Evolutionary conservation across 257 asterid genomes (phyloP).

Genomic region (Eucommia ulmoides): DNA sequence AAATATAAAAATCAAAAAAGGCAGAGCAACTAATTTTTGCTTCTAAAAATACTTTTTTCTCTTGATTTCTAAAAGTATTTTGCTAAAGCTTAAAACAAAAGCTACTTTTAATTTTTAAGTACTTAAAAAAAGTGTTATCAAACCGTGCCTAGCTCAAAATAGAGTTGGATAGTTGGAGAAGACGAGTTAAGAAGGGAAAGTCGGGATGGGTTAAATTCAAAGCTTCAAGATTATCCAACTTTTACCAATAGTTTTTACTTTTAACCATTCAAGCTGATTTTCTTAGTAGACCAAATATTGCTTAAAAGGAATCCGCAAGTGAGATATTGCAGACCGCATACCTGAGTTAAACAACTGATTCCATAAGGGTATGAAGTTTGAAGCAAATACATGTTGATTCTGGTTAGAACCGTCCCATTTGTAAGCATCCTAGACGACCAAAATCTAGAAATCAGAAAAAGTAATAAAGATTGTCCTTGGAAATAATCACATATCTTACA

Average conservation of each 20-base stretch:
- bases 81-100: not conserved
- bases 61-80: not conserved
- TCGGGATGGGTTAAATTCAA: not conserved
- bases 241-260: not conserved
- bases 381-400: slow-evolving; percentile 47
- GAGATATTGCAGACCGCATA: slow-evolving; percentile 2
- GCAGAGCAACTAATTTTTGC: too few species aligned
- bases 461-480: too few species aligned
- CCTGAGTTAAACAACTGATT: slow-evolving; percentile 46
- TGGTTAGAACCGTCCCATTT: slow-evolving; percentile 51
- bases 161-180: not conserved
- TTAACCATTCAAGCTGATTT: not conserved
- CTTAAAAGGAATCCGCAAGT: not conserved
- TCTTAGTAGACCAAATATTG: not conserved
- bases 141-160: not conserved
- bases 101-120: not conserved
- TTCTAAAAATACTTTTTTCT: too few species aligned
- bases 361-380: slow-evolving; percentile 87
- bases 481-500: slow-evolving; percentile 1
- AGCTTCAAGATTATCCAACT: not conserved
- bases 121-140: not conserved
- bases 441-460: slow-evolving; percentile 3
- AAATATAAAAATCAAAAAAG: too few species aligned
- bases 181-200: not conserved
- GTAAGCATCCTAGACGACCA: slow-evolving; percentile 33